Conservation (phyloP, 148 eudicot genomes). For the Amaranthus cruentus region DNA sequence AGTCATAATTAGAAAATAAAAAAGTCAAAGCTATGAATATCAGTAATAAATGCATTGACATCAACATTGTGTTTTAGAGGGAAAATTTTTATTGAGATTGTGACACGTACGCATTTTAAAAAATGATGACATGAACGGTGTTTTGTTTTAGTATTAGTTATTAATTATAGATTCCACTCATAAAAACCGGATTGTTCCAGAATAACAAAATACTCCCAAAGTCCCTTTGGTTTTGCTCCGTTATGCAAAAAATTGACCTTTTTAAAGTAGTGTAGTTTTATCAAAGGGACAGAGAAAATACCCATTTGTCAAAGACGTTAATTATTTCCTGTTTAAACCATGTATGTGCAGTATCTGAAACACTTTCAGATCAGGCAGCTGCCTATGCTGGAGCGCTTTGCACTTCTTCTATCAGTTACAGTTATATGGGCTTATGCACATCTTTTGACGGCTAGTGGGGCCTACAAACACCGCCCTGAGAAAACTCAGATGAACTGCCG, state of each 20-base stretch:
- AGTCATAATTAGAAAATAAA: too few species aligned
- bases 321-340: neutral
- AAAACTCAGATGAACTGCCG: conserved; percentile 70
- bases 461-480: conserved; percentile 83
- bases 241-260: conserved; percentile 1
- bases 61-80: too few species aligned
- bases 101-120: too few species aligned
- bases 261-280: neutral
- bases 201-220: too few species aligned
- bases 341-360: conserved; percentile 65
- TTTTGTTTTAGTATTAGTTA: too few species aligned
- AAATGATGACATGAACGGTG: too few species aligned
- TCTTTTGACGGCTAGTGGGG: conserved; percentile 92
- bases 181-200: too few species aligned
- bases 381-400: conserved; percentile 88
- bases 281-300: neutral
- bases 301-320: neutral
- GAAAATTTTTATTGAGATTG: too few species aligned
- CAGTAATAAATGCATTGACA: too few species aligned
- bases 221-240: neutral
- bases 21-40: too few species aligned
- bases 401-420: conserved; percentile 63
- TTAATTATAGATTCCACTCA: too few species aligned
- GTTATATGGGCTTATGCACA: conserved; percentile 98
- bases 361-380: conserved; percentile 70